Evolutionary conservation across 163 green algal genomes (phyloP).

Genomic region (Scenedesmus sp.): DNA sequence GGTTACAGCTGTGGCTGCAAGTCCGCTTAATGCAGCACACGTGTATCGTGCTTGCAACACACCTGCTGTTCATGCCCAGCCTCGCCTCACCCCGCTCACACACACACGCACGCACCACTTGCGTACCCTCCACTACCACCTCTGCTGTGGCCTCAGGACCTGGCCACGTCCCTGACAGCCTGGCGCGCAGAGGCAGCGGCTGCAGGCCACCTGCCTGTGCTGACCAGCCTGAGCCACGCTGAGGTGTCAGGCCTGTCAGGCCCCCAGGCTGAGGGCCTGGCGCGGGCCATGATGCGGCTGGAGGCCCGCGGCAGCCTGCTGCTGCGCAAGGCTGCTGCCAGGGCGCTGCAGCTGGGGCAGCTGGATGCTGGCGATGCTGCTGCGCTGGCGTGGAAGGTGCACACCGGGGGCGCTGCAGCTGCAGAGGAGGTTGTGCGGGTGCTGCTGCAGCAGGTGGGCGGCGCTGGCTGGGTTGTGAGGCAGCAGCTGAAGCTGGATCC

Average conservation of each 20-base stretch:
- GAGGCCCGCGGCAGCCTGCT: slow-evolving; percentile 38
- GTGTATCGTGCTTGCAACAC: no score
- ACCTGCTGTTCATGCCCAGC: no score
- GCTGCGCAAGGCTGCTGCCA: slow-evolving; percentile 16
- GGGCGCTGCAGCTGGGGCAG: neutral
- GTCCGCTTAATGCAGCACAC: no score
- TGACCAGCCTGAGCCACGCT: slow-evolving; percentile 20
- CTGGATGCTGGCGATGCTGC: slow-evolving; percentile 13
- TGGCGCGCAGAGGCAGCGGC: slow-evolving; percentile 37
- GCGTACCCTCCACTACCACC: neutral
- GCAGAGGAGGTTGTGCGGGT: slow-evolving; percentile 21
- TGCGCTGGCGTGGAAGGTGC: slow-evolving; percentile 39
- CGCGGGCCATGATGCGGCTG: slow-evolving; percentile 19
- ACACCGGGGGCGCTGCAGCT: slow-evolving; percentile 7
- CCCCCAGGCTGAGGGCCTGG: neutral
- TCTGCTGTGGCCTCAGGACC: neutral
- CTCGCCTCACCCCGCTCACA: no score
- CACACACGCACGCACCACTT: no score
- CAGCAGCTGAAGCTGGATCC: neutral
- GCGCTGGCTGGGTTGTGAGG: neutral
- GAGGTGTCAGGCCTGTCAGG: slow-evolving; percentile 33
- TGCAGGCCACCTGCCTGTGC: slow-evolving; percentile 8
- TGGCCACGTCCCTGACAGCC: slow-evolving; percentile 12
- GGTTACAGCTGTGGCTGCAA: no score
- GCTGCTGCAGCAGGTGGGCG: slow-evolving; percentile 26